Base-by-base conservation (phyloP, 306 rosid genomes). In the Gillenia trifoliata region DNA sequence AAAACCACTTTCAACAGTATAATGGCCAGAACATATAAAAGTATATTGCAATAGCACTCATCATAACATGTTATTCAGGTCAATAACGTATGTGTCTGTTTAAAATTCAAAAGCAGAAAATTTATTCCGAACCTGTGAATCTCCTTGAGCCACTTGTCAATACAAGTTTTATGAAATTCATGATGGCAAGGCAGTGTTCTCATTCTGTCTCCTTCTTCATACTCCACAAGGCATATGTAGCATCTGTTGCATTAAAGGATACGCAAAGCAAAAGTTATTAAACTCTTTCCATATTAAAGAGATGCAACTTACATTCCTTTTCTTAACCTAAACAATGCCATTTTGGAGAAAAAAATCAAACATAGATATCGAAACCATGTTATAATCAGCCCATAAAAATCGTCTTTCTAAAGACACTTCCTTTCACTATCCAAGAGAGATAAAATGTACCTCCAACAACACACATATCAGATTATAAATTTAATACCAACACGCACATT, bases 71-170 rank as follows among this genome's bases (percentile, higher is more conserved):
- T n/a, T 38, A 55, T 36, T 31, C 19, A 3, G 34, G 59, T 8
- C 64, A 55, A 54, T 71, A 19, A 71, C 34, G 19, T 8, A 55
- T 9, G 52, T 34, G 25, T 17, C 50, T 22, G 29, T 54, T 23
- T 55, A 26, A 50, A 61, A 65, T 57, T 55, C 30, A 13, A 26
- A 56, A 38, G 28, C 28, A 17, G 29, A 17, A 60, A 49, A 30
- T 28, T 13, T 61, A 31, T 13, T 41, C 68, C 68, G 25, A 85
- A 95, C 99, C 99, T 92, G 86, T 95, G 99, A 79, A 92, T 90
- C 87, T 95, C 99, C 86, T 95, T 95, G 76, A 95, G 86, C 99
- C 99, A 95, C 81, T 95, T 95, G 97, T 95, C 99, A 59, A 95
- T 71, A 71, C 99, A 95, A 31, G 97, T 75, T 61, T 86, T 85